A percentile compares a stretch with the other conserved stretches of the same genome.
phyloP scores from a whole-genome alignment of 2,329 filamentous ascomycete genomes.

The Talaromyces sp. region DNA sequence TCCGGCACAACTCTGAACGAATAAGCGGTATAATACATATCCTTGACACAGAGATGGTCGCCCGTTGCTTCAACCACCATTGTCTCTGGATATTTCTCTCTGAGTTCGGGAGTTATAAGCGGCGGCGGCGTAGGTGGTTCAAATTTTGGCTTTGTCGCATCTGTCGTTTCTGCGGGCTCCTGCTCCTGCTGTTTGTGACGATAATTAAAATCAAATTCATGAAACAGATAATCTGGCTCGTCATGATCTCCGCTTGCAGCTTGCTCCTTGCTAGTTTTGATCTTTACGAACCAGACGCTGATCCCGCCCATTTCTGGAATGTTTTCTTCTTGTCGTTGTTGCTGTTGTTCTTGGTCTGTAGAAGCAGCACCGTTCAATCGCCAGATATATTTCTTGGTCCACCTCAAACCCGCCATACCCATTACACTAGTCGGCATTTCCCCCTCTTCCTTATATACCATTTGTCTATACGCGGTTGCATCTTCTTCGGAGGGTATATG shows the following conservation, averaged over 20 bases:
- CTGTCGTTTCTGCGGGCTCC: neutral
- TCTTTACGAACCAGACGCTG: constrained; percentile 46
- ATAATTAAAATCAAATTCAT: constrained; percentile 37
- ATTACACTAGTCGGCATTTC: constrained; percentile 32
- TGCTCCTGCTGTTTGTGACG: neutral
- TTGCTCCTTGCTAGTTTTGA: constrained; percentile 20
- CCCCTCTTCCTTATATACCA: constrained; percentile 44
- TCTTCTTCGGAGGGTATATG: constrained; percentile 10
- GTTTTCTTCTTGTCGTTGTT: neutral
- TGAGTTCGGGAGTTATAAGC: neutral
- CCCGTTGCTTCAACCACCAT: constrained; percentile 37
- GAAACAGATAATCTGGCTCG: constrained; percentile 44
- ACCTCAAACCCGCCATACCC: constrained; percentile 29
- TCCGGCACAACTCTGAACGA: constrained; percentile 36
- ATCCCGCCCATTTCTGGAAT: constrained; percentile 25
- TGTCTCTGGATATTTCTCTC: constrained; percentile 21
- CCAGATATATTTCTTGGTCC: constrained; percentile 47
- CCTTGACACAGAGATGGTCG: constrained; percentile 45
- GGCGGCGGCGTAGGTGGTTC: constrained; percentile 23
- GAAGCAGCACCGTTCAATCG: constrained; percentile 24
- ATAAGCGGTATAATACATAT: constrained; percentile 46
- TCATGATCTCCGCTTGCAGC: constrained; percentile 20
- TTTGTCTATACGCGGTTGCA: constrained; percentile 19
- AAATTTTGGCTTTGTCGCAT: constrained; percentile 3
- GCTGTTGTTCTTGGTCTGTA: neutral